A percentile compares a stretch with the other conserved stretches of the same genome.
Evolutionary conservation across 2,329 filamentous ascomycete genomes (phyloP).

Genomic region (Westerdykella ornata): DNA sequence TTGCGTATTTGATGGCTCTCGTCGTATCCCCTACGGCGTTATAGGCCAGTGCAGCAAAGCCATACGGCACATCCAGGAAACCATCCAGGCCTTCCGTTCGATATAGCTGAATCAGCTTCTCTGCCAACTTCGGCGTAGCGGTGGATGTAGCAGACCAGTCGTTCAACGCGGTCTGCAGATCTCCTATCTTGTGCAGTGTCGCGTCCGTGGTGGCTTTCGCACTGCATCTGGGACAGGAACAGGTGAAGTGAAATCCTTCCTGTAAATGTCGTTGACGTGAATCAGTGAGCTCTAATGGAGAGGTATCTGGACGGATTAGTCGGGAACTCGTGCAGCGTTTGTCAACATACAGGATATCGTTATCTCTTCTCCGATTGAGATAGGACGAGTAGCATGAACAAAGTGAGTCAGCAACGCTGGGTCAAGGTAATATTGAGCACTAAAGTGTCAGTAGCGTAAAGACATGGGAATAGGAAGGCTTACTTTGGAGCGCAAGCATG

Average conservation of each 20-base stretch:
- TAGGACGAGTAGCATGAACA: conserved; percentile 33
- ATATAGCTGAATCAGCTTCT: conserved; percentile 33
- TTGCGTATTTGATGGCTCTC: conserved; percentile 30
- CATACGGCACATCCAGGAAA: conserved; percentile 38
- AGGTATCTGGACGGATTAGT: conserved; percentile 22
- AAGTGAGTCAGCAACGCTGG: conserved; percentile 33
- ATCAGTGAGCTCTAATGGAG: conserved; percentile 28
- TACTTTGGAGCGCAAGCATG: conserved; percentile 38
- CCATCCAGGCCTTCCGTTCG: conserved; percentile 34
- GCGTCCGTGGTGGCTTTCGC: conserved; percentile 23
- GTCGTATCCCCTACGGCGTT: conserved; percentile 26
- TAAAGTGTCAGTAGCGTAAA: conserved; percentile 8
- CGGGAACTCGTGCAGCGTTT: neutral
- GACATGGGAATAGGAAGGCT: conserved; percentile 2
- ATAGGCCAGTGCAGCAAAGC: conserved; percentile 37
- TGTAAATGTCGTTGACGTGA: conserved; percentile 27
- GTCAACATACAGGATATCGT: conserved; percentile 34
- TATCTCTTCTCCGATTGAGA: conserved; percentile 36
- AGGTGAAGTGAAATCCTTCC: conserved; percentile 39
- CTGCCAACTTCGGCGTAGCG: conserved; percentile 21
- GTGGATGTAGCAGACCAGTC: conserved; percentile 20
- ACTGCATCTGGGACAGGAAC: conserved; percentile 35
- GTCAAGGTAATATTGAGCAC: conserved; percentile 39
- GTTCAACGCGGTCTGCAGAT: conserved; percentile 27
- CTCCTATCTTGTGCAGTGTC: conserved; percentile 24